Base-by-base conservation (phyloP, 2,329 filamentous ascomycete genomes). In the Fusarium sp. region DNA sequence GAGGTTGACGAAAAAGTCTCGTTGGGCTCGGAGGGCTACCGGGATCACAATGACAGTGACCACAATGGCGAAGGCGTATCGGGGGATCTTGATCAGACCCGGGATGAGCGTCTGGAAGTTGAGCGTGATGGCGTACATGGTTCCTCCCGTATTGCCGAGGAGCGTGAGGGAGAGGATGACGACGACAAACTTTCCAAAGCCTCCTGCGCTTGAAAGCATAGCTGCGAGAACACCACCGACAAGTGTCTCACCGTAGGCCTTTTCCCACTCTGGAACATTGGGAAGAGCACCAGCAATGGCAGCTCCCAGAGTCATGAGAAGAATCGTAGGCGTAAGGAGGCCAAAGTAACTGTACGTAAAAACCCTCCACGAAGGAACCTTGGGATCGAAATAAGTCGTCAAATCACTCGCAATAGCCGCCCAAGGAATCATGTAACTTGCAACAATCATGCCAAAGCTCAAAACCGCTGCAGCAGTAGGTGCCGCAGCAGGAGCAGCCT, bases 51-150 rank as follows among this genome's bases (percentile, higher is more conserved):
- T 85, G 38, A 86, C 87, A 2, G 90, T 89, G 47, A 89, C 86
- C 66, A 90, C 80, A 54, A 92, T 77, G 38, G 89, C 86, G 76
- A 90, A 92, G 61, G 90, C 75, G 70, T 88, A 86, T 6, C 90
- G 88, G 6, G 88, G 90, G 4, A 91, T 84, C 50, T 85, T 84
- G 65, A 87, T 83, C 33, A 91, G 85, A 68, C 85, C 86, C 0
- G 90, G 90, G 6, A 90, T 80, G 22, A 92, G 81, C 73, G 90
- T 89, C 81, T 92, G 90, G 80, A 91, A 89, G 84, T 92, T 91
- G 72, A 92, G 85, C 4, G 89, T 89, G 73, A 92, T 86, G 76
- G 88, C 87, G 83, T 92, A 92, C 81, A 89, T 87, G 17, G 88
- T 90, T 17, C 87, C 88, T 2, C 88, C 84, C 12, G 90, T 84